Percentiles rank a stretch among this genome's conserved stretches.
Evolutionary conservation across 1,139 yeast genomes (phyloP).

Genomic region (Hansenula anomala): DNA sequence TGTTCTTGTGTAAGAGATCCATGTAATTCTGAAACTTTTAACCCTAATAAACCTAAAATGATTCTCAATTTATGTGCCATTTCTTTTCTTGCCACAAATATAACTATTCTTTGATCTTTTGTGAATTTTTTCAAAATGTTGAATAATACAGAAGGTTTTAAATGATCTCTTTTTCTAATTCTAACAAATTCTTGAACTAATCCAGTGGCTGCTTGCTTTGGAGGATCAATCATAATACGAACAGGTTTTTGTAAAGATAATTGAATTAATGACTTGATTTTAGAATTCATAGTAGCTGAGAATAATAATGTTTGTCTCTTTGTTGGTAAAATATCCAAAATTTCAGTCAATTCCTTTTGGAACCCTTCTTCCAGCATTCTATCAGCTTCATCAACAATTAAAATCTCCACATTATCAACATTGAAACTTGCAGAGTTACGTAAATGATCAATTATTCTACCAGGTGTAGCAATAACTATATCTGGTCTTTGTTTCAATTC

Average conservation of each 20-base stretch:
- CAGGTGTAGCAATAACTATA: constrained; percentile 94
- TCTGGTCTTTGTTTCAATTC: constrained; percentile 90
- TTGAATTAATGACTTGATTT: constrained; percentile 81
- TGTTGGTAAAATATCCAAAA: constrained; percentile 77
- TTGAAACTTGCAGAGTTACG: constrained; percentile 91
- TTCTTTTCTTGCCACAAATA: constrained; percentile 88
- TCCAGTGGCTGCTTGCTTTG: constrained; percentile 85
- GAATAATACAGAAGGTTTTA: constrained; percentile 78
- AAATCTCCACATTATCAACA: constrained; percentile 85
- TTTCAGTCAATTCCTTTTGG: constrained; percentile 90
- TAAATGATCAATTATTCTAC: constrained; percentile 94
- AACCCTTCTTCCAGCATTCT: constrained; percentile 99
- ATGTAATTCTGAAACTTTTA: constrained; percentile 88
- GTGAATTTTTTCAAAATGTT: constrained; percentile 66
- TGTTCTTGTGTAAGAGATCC: constrained; percentile 96
- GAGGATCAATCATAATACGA: constrained; percentile 93
- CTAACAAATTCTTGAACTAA: constrained; percentile 91
- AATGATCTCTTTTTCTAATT: constrained; percentile 80
- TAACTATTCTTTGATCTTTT: constrained; percentile 66
- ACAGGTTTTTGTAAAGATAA: constrained; percentile 87
- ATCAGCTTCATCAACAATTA: constrained; percentile 97
- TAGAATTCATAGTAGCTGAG: constrained; percentile 97
- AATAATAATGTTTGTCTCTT: constrained; percentile 91
- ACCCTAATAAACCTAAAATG: constrained; percentile 78
- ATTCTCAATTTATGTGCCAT: constrained; percentile 84